Conservation (phyloP, 1,139 yeast genomes). For the Lodderomyces elongisporus region DNA sequence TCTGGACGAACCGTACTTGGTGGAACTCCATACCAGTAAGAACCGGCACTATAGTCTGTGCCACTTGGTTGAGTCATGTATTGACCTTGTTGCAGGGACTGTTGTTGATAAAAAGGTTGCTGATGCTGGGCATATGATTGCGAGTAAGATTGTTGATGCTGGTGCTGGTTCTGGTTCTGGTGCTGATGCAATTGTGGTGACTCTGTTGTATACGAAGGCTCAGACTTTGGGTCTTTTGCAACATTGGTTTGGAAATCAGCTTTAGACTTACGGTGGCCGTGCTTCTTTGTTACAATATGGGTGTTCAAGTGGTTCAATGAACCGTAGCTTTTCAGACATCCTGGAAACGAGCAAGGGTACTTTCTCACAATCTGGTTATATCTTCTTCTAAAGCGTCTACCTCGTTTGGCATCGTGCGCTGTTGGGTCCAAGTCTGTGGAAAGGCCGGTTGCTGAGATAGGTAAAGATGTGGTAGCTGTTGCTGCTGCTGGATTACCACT, state of each 20-base stretch:
- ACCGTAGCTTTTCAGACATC: conserved; percentile 70
- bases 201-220: conserved; percentile 2
- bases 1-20: conserved; percentile 11
- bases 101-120: neutral
- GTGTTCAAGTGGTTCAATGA: conserved; percentile 74
- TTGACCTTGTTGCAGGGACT: conserved; percentile 4
- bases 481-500: neutral
- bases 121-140: conserved; percentile 4
- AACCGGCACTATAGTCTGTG: conserved; percentile 12
- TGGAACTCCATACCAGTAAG: conserved; percentile 15
- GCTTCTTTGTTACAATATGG: conserved; percentile 67
- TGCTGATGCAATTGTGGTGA: conserved; percentile 8
- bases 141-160: conserved; percentile 1
- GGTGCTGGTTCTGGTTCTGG: conserved; percentile 3
- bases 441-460: neutral
- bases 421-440: conserved; percentile 2
- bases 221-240: conserved; percentile 7
- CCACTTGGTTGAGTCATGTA: conserved; percentile 3
- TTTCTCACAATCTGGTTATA: conserved; percentile 67
- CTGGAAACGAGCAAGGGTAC: conserved; percentile 55
- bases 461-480: conserved; percentile 2
- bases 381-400: conserved; percentile 56
- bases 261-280: conserved; percentile 65
- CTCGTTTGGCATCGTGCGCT: conserved; percentile 16
- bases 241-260: conserved; percentile 50